Evolutionary conservation across 2,329 filamentous ascomycete genomes (phyloP).

Genomic region (Fusarium hostae): DNA sequence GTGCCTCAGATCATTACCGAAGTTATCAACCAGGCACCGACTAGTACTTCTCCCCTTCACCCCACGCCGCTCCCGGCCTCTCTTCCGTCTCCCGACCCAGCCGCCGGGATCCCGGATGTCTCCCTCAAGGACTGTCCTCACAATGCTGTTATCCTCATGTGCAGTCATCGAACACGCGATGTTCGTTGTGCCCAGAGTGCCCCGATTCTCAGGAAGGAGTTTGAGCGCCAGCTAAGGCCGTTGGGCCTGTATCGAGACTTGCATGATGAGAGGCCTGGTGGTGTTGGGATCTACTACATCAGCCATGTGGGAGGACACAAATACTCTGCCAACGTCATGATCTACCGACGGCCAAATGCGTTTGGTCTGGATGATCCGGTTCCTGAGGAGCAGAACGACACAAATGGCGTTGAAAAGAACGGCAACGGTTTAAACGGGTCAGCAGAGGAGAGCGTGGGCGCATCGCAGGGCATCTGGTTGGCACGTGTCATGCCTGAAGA

Average conservation of each 20-base stretch:
- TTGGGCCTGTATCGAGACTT: slow-evolving; percentile 87
- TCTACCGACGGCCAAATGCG: slow-evolving; percentile 77
- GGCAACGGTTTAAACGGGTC: slow-evolving; percentile 18
- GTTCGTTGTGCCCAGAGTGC: slow-evolving; percentile 94
- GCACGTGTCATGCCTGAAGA: slow-evolving; percentile 87
- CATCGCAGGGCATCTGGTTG: slow-evolving; percentile 92
- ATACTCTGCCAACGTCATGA: slow-evolving; percentile 92
- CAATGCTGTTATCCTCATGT: slow-evolving; percentile 88
- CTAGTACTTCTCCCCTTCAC: slow-evolving; percentile 73
- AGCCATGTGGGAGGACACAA: slow-evolving; percentile 97
- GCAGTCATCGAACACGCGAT: slow-evolving; percentile 93
- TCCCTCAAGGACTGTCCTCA: slow-evolving; percentile 74
- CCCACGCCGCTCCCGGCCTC: slow-evolving; percentile 53
- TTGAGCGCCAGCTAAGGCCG: slow-evolving; percentile 88
- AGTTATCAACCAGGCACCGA: slow-evolving; percentile 78
- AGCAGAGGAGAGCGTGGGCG: slow-evolving; percentile 62
- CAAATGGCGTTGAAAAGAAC: slow-evolving; percentile 42
- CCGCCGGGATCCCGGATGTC: slow-evolving; percentile 47
- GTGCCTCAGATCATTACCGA: slow-evolving; percentile 77
- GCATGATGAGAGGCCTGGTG: slow-evolving; percentile 88
- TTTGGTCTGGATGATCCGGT: slow-evolving; percentile 63
- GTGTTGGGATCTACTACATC: slow-evolving; percentile 96
- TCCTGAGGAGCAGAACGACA: slow-evolving; percentile 41
- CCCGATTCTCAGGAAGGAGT: slow-evolving; percentile 85
- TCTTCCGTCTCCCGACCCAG: slow-evolving; percentile 46